phyloP scores from a whole-genome alignment of 495 filamentous ascomycete genomes.

The Xylona heveae region DNA sequence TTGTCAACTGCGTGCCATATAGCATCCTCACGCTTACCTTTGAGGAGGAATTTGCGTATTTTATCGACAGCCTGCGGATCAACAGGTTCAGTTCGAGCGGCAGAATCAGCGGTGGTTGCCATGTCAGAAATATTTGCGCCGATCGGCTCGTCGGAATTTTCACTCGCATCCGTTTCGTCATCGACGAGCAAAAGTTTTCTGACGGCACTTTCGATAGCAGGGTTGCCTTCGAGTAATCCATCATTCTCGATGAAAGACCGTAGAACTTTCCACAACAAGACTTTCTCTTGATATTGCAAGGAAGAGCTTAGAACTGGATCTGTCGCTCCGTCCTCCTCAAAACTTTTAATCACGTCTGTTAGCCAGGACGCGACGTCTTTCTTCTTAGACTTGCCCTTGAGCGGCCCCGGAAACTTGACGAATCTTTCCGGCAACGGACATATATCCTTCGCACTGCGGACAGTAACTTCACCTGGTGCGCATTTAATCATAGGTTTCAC shows the following conservation, averaged over 20 bases:
- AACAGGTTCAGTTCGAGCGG: constrained; percentile 32
- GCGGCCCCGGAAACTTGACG: constrained; percentile 70
- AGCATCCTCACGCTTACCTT: constrained; percentile 74
- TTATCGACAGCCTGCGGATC: constrained; percentile 44
- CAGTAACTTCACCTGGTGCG: constrained; percentile 64
- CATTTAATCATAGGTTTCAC: constrained; percentile 57
- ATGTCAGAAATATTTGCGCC: constrained; percentile 8
- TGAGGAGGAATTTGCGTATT: constrained; percentile 48
- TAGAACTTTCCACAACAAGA: constrained; percentile 75
- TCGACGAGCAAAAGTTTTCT: constrained; percentile 30
- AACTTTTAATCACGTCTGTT: constrained; percentile 32
- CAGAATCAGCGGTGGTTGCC: constrained; percentile 12
- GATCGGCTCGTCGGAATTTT: too few relatives aligned
- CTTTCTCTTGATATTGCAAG: constrained; percentile 49
- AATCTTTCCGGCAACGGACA: constrained; percentile 46
- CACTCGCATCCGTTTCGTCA: background rate
- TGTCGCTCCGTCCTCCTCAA: constrained; percentile 7
- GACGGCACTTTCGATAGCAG: constrained; percentile 49
- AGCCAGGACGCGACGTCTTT: constrained; percentile 83
- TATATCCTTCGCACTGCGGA: constrained; percentile 45
- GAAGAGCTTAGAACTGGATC: background rate
- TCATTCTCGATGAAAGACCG: constrained; percentile 67
- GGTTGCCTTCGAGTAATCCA: constrained; percentile 54
- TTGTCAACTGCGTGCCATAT: constrained; percentile 90
- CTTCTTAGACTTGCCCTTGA: constrained; percentile 80